phyloP scores from a whole-genome alignment of 2,329 filamentous ascomycete genomes.

The Ophiostoma sp. region DNA sequence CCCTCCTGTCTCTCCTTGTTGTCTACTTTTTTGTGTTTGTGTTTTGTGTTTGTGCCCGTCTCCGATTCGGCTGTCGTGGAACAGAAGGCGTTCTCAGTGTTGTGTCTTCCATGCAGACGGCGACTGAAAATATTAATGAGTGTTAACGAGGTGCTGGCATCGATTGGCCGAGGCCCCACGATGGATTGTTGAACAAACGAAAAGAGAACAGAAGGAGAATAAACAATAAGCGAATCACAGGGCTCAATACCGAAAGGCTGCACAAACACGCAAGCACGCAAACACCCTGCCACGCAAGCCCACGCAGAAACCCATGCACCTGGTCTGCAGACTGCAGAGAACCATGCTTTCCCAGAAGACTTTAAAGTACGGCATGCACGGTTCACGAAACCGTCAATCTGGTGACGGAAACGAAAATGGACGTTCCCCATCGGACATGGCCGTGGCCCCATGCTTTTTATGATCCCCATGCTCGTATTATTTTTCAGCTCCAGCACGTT shows the following conservation, averaged over 20 bases:
- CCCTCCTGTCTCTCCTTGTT: background rate
- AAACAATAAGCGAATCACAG: background rate
- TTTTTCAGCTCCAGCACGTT: background rate
- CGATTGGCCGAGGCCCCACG: background rate
- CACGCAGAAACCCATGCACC: background rate
- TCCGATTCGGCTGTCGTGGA: constrained; percentile 10
- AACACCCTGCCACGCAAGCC: background rate
- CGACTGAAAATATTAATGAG: background rate
- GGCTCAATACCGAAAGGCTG: background rate
- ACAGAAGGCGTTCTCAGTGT: background rate
- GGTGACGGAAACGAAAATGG: constrained; percentile 16
- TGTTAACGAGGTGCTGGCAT: too few species aligned
- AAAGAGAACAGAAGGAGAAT: background rate
- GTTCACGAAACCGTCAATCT: background rate
- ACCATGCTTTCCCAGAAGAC: background rate
- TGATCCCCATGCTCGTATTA: background rate
- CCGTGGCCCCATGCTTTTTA: background rate
- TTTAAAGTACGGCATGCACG: background rate
- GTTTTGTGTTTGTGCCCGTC: background rate
- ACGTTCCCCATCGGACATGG: constrained; percentile 22
- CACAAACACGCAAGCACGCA: background rate
- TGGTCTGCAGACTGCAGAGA: background rate
- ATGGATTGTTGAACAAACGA: background rate
- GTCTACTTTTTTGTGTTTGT: background rate
- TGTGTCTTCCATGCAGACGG: background rate